phyloP scores from a whole-genome alignment of 1,139 yeast species.

The Debaryomycetaceae sp. region DNA sequence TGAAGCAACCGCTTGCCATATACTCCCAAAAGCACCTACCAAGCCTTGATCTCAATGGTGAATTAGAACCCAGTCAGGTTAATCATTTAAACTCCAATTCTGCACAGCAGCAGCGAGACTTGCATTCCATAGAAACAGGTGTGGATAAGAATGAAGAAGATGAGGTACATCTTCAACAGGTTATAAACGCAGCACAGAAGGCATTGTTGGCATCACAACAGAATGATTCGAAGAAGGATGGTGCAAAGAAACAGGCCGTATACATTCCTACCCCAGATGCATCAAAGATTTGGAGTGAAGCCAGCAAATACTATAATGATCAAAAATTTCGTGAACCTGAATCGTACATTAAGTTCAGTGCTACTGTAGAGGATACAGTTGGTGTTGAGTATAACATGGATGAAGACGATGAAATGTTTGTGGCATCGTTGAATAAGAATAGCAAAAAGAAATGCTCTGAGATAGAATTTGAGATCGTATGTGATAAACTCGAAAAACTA shows the following conservation, averaged over 20 bases:
- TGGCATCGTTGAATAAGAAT: conserved; percentile 34
- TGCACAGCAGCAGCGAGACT: conserved; percentile 75
- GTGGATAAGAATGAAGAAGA: conserved; percentile 98
- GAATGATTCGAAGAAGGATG: conserved; percentile 23
- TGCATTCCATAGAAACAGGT: conserved; percentile 93
- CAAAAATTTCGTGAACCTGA: conserved; percentile 65
- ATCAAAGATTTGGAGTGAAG: conserved; percentile 77
- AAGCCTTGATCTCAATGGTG: conserved; percentile 54
- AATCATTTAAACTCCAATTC: conserved; percentile 34
- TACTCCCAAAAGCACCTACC: conserved; percentile 78
- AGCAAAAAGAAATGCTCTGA: conserved; percentile 52
- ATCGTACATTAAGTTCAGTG: conserved; percentile 81
- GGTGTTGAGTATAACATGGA: conserved; percentile 91
- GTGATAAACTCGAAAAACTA: conserved; percentile 70
- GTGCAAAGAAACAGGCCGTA: conserved; percentile 33
- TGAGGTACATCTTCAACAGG: conserved; percentile 93
- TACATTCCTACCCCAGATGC: conserved; percentile 99
- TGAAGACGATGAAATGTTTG: conserved; percentile 72
- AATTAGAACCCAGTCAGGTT: conserved; percentile 45
- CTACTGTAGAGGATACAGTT: conserved; percentile 90
- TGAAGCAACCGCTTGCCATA: conserved; percentile 82
- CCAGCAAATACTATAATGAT: conserved; percentile 65
- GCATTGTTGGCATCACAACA: conserved; percentile 44
- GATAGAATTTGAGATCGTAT: conserved; percentile 79
- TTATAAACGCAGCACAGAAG: conserved; percentile 71